A percentile compares a stretch with the other conserved stretches of the same genome.
Evolutionary conservation across 176 grass and related monocot genomes (phyloP).

Genomic region (Carex kokanica): DNA sequence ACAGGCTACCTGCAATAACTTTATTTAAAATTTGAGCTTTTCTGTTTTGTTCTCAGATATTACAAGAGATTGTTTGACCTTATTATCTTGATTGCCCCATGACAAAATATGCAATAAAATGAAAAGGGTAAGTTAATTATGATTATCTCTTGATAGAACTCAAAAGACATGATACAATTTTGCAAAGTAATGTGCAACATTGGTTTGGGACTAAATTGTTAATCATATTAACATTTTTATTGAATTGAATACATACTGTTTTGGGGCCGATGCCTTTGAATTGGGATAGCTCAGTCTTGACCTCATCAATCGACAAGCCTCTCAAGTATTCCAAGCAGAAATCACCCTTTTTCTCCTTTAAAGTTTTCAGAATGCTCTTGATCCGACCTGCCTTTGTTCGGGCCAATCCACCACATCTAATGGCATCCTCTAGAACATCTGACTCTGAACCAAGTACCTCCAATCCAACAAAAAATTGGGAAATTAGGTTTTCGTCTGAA

Average conservation of each 20-base stretch:
- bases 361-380: slow-evolving; percentile 49
- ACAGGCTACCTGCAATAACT: slow-evolving; percentile 59
- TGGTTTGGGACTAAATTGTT: too few relatives aligned
- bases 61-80: too few relatives aligned
- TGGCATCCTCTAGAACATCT: slow-evolving; percentile 59
- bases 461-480: background rate
- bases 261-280: slow-evolving; percentile 93
- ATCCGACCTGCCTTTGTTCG: slow-evolving; percentile 72
- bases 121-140: background rate
- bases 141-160: background rate
- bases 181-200: background rate
- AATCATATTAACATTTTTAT: background rate
- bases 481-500: background rate
- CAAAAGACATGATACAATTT: background rate
- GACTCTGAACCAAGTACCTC: slow-evolving; percentile 63
- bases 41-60: too few relatives aligned
- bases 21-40: background rate
- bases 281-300: slow-evolving; percentile 70
- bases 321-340: slow-evolving; percentile 81
- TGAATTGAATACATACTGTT: slow-evolving; percentile 43
- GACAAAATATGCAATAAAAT: background rate
- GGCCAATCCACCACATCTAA: slow-evolving; percentile 68
- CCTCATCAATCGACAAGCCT: slow-evolving; percentile 47
- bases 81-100: background rate
- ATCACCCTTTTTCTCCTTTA: slow-evolving; percentile 50